Percentiles rank a stretch among this genome's conserved stretches.
phyloP scores from a whole-genome alignment of 805 yeast genomes.

The Sugiyamaella floridensis region DNA sequence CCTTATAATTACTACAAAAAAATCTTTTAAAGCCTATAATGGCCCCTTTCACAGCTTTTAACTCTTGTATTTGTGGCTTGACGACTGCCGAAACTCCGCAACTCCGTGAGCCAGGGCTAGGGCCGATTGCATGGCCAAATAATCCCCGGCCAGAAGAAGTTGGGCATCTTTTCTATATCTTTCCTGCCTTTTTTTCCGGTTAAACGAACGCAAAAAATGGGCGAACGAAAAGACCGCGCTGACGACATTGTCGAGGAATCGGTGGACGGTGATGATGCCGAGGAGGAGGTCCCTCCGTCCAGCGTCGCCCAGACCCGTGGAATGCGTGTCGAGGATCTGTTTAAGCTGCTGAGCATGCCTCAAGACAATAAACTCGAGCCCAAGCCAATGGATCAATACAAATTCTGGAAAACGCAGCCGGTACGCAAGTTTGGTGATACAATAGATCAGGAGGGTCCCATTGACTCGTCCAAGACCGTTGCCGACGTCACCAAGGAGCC shows the following conservation, averaged over 20 bases:
- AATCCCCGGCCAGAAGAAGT: too few relatives aligned
- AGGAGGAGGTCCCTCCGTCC: background rate
- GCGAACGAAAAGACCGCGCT: background rate
- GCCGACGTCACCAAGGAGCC: conserved; percentile 68
- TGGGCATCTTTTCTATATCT: background rate
- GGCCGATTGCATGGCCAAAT: too few relatives aligned
- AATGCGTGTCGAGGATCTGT: conserved; percentile 19
- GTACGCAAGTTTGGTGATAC: conserved; percentile 71
- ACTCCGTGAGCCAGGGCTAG: too few relatives aligned
- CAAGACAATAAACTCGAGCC: conserved; percentile 16
- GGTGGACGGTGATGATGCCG: background rate
- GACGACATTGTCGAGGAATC: background rate
- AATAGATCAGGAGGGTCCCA: conserved; percentile 69
- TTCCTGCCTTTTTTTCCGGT: background rate
- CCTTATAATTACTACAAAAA: too few relatives aligned
- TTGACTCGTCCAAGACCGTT: conserved; percentile 59
- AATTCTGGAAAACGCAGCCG: conserved; percentile 98
- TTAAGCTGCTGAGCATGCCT: conserved; percentile 9
- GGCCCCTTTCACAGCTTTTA: too few relatives aligned
- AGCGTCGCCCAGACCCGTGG: conserved; percentile 17
- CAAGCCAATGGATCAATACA: conserved; percentile 72
- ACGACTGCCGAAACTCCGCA: too few relatives aligned
- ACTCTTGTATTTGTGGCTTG: too few relatives aligned
- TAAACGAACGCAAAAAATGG: background rate
- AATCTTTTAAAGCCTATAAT: too few relatives aligned